Conservation (phyloP, 805 yeast genomes). For the Deakozyma indianensis region DNA sequence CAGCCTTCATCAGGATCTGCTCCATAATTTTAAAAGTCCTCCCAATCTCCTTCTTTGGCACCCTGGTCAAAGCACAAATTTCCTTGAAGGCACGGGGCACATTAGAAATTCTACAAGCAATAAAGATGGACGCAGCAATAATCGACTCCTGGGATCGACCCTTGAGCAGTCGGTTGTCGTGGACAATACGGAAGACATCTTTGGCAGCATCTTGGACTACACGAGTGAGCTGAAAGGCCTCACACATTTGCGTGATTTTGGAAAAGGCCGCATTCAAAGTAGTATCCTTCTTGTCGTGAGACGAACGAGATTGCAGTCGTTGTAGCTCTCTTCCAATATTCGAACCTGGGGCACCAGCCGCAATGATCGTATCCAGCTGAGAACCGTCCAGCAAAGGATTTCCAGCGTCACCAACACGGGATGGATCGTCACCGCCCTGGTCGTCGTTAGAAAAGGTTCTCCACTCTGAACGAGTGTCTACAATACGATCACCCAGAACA, state of each 20-base stretch:
- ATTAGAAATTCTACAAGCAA: conserved; percentile 87
- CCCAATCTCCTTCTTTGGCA: conserved; percentile 89
- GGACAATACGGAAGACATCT: conserved; percentile 83
- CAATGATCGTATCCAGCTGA: conserved; percentile 83
- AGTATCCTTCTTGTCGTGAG: conserved; percentile 77
- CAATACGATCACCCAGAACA: conserved; percentile 80
- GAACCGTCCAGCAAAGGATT: conserved; percentile 85
- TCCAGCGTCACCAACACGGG: conserved; percentile 97
- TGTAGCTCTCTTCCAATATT: conserved; percentile 78
- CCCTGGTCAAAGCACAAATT: conserved; percentile 87
- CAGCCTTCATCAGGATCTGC: conserved; percentile 33
- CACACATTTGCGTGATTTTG: conserved; percentile 89
- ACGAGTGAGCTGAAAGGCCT: conserved; percentile 86
- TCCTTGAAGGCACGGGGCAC: conserved; percentile 94
- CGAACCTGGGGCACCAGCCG: conserved; percentile 75
- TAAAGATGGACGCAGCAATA: conserved; percentile 90
- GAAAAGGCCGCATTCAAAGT: conserved; percentile 81
- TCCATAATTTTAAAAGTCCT: conserved; percentile 77
- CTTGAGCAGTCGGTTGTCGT: conserved; percentile 71
- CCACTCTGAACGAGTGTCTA: conserved; percentile 96
- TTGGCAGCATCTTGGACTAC: conserved; percentile 96
- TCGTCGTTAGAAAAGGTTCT: conserved; percentile 96
- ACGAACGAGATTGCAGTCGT: conserved; percentile 74
- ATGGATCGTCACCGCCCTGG: conserved; percentile 95
- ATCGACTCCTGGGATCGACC: conserved; percentile 89